phyloP scores from a whole-genome alignment of 164 flowering plant species.

The Macadamia integrifolia region DNA sequence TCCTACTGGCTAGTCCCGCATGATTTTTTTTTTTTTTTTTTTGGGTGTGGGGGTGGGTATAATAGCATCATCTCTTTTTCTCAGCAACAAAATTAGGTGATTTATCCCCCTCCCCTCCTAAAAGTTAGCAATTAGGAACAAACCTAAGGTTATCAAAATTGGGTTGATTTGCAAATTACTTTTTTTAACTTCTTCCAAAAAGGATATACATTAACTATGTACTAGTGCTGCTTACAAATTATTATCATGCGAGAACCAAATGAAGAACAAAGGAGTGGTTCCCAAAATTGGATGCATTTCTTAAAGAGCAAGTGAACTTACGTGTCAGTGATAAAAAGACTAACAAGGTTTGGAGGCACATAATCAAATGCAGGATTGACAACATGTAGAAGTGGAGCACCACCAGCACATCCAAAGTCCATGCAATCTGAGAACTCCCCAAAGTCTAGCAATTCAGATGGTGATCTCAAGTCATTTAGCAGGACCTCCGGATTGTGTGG shows the following conservation, averaged over 20 bases:
- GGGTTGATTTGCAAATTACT: background rate
- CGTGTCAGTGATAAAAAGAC: constrained; percentile 95
- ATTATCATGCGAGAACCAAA: too few relatives aligned
- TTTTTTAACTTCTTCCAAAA: too few relatives aligned
- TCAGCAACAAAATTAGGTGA: too few relatives aligned
- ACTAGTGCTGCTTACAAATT: too few relatives aligned
- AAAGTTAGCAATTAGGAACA: background rate
- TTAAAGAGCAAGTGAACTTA: constrained; percentile 37
- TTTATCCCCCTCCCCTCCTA: too few relatives aligned
- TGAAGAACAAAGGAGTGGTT: too few relatives aligned
- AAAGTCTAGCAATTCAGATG: constrained; percentile 93
- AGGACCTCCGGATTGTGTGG: constrained; percentile 98
- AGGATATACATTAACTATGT: too few relatives aligned
- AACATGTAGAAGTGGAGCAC: constrained; percentile 83
- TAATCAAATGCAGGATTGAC: constrained; percentile 97
- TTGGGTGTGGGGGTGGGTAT: too few relatives aligned
- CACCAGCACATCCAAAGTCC: constrained; percentile 75
- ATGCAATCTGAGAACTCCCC: constrained; percentile 97
- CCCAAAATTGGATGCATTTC: background rate
- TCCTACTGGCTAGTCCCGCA: too few relatives aligned
- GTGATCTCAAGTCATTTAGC: constrained; percentile 90
- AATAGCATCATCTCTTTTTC: too few relatives aligned
- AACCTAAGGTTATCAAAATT: background rate
- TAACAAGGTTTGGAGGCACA: constrained; percentile 97
- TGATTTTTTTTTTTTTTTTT: too few relatives aligned